A percentile compares a stretch with the other conserved stretches of the same genome.
These are phyloP conservation scores for Botrytis byssoidea DNA, from an alignment of 2,329 filamentous ascomycete species.

Conservation along the genomic window DNA sequence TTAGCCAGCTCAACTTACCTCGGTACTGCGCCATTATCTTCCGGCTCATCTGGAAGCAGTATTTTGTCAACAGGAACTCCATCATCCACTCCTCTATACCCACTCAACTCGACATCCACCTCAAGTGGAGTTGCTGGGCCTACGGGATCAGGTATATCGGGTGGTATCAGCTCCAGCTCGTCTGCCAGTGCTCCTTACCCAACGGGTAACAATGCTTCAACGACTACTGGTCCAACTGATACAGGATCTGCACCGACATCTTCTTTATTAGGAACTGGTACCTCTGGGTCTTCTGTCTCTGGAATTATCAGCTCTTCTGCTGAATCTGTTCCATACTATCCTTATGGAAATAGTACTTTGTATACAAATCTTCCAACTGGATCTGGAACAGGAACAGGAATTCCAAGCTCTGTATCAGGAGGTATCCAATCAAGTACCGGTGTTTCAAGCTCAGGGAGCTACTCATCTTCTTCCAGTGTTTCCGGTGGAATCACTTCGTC, in stretches of 20 bases:
- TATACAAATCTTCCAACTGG: neutral
- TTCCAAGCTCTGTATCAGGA: neutral
- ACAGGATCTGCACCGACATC: constrained; percentile 16
- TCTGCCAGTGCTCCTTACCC: constrained; percentile 20
- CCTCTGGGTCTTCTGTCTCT: constrained; percentile 20
- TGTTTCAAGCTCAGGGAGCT: neutral
- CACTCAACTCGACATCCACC: neutral
- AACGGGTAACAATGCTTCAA: constrained; percentile 20
- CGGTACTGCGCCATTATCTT: constrained; percentile 9
- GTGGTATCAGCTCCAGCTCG: constrained; percentile 6
- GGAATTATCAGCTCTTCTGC: constrained; percentile 17
- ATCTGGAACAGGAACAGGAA: neutral
- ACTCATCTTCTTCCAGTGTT: neutral
- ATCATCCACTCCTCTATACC: constrained; percentile 10
- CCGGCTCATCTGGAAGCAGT: constrained; percentile 2
- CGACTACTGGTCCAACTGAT: constrained; percentile 17
- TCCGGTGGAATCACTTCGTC: constrained; percentile 18
- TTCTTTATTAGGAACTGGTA: constrained; percentile 19
- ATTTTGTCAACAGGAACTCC: constrained; percentile 2
- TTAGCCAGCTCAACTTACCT: constrained; percentile 12
- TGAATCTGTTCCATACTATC: constrained; percentile 20
- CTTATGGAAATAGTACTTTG: constrained; percentile 18
- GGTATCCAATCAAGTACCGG: neutral
- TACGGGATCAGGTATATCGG: constrained; percentile 3
- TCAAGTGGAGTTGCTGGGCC: constrained; percentile 1